Evolutionary conservation across 495 filamentous ascomycete species (phyloP), one percentile per base, ranked within the genome.

Genomic region (Penicillium angulare): DNA sequence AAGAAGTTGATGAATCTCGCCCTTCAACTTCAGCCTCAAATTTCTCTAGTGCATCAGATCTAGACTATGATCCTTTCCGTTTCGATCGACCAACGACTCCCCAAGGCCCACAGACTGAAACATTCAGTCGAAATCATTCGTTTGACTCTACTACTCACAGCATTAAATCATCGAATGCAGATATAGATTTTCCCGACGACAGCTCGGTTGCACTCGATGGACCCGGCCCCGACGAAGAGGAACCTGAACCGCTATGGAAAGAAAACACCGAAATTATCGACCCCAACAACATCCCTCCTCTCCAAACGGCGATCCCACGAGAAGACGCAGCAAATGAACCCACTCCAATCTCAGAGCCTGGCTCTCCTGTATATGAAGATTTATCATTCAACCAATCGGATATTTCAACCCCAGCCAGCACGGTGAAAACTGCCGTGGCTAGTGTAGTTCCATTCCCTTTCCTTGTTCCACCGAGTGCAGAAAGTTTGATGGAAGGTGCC

Each of bases 11-110:
- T 5, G 55, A 66, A 31, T 70, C 72, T 12, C 67, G 72, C 6
- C 73, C 72, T 7, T 74, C 71, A 0, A 77, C 73, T 6, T 73
- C 73, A 0, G 64, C 66, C 20, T 76, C 73, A 0, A 60, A 57
- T 18, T 47, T 53, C 7, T 73, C 67, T 1, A 69, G 49, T 0
- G 65, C 55, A 52, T 75, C 72, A 0, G 71, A 73, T 10, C 64
- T 65, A 1, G 74, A 75, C 38, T 74, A 74, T 36, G 74, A 77
- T 49, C 74, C 72, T 1, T 77, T 77, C 63, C 66, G 71, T 0
- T 72, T 75, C 43, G 74, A 75, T 34, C 69, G 71, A 7, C 67
- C 71, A 13, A 48, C 52, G 7, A 66, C 67, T 2, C 64, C 70
- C 0, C 52, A 54, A 3, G 67, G 50, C 3, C 24, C 29, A 29